Evolutionary conservation across 805 yeast species (phyloP).

Genomic region (Lipomyces orientalis): DNA sequence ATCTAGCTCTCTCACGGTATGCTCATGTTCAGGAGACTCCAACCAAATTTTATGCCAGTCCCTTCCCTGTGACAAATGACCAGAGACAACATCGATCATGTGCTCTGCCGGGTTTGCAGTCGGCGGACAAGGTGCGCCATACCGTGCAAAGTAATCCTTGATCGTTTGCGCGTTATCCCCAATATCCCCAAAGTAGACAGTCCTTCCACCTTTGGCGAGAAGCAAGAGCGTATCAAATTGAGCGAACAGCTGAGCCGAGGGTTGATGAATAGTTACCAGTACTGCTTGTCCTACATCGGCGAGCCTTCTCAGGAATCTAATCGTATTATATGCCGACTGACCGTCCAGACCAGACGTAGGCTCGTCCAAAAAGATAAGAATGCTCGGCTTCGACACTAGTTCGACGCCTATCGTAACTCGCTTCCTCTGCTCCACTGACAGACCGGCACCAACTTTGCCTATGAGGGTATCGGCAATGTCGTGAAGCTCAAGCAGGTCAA

Average conservation of each 20-base stretch:
- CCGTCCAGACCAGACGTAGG: constrained; percentile 75
- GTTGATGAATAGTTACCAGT: constrained; percentile 77
- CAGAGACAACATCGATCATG: constrained; percentile 70
- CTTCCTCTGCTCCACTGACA: constrained; percentile 71
- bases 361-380: constrained; percentile 65
- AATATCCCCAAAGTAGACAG: constrained; percentile 81
- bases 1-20: not conserved
- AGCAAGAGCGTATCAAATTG: constrained; percentile 70
- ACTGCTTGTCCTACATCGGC: constrained; percentile 76
- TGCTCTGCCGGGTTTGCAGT: constrained; percentile 85
- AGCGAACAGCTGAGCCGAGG: constrained; percentile 69
- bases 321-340: constrained; percentile 69
- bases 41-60: constrained; percentile 57
- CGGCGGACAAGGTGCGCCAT: constrained; percentile 73
- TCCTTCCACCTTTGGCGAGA: constrained; percentile 74
- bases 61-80: constrained; percentile 41
- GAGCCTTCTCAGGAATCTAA: constrained; percentile 65
- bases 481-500: constrained; percentile 68
- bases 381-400: constrained; percentile 69
- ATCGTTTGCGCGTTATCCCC: constrained; percentile 65
- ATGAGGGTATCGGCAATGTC: constrained; percentile 75
- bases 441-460: constrained; percentile 75
- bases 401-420: constrained; percentile 73
- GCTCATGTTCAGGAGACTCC: constrained; percentile 20
- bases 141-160: constrained; percentile 67